Evolutionary conservation across 768 basidiomycete genomes (phyloP), one percentile per base, ranked within the genome.

Genomic region (Leucocoprinus leucothites): DNA sequence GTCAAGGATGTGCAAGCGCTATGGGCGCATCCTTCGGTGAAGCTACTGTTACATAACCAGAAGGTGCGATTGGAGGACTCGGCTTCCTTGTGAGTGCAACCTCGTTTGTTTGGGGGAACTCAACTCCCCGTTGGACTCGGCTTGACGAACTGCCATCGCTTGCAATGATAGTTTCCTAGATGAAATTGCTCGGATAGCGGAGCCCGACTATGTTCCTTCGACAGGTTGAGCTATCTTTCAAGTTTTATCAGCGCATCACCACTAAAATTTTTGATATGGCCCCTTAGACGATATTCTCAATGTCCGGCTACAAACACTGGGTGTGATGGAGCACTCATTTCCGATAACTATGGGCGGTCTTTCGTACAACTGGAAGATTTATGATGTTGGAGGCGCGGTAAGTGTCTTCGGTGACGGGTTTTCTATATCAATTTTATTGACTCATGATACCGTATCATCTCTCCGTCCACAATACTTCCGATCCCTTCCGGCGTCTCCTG

Each of bases 371-470:
- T 92, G 90, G 89, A 80, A 84, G 55, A 73, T 92, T 53, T 93
- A 87, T 65, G 91, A 93, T 65, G 90, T 93, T 35, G 89, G 90
- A 38, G 91, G 91, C 44, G 86, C 87, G 49, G 86, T 91, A 64
- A 66, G 87, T 76, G 44, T 47, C 28, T 51, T 56, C 44, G 24
- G 35, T 36, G 26, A 59, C 42, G 55, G 31, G 1, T 18, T 51
- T 38, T 1, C 36, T 19, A 45, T 18, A 51, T 8, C 48, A 8
- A 38, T 42, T n/a, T n/a, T n/a, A n/a, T n/a, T 26, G 7, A 28
- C 21, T 40, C 22, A 19, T 50, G n/a, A 25, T 38, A 13, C 19
- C 21, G 21, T 41, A 19, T 18, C 38, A 16, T n/a, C 8, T 41
- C 48, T 8, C 18, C 25, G 36, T 14, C n/a, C n/a, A n/a, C n/a